Conservation (phyloP, 768 basidiomycete species). For the Cytidiella melzeri region DNA sequence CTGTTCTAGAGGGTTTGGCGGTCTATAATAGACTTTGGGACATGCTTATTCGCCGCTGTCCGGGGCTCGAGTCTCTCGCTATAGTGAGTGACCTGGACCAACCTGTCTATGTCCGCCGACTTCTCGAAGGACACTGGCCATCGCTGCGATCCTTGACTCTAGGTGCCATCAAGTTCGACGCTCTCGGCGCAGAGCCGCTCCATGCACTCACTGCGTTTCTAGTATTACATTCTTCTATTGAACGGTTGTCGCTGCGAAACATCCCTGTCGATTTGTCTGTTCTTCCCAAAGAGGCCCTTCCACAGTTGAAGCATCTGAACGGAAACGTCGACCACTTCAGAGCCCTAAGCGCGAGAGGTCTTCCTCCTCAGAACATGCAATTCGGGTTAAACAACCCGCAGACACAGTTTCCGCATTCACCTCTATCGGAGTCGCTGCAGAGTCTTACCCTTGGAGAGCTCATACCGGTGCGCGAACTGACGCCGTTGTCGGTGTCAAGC, state of each 20-base stretch:
- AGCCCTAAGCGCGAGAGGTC: constrained; percentile 36
- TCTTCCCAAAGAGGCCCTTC: constrained; percentile 41
- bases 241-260: constrained; percentile 21
- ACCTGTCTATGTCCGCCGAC: constrained; percentile 48
- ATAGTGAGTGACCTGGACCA: constrained; percentile 46
- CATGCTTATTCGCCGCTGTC: constrained; percentile 63
- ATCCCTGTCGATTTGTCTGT: constrained; percentile 36
- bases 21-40: constrained; percentile 54
- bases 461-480: constrained; percentile 60
- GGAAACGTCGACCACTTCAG: constrained; percentile 67
- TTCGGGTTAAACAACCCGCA: constrained; percentile 8
- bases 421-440: constrained; percentile 33
- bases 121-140: constrained; percentile 65
- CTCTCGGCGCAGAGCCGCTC: constrained; percentile 21
- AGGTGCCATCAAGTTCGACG: constrained; percentile 62
- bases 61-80: constrained; percentile 57
- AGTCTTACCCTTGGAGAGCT: constrained; percentile 61
- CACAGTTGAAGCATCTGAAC: constrained; percentile 49
- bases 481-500: constrained; percentile 52
- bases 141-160: constrained; percentile 51
- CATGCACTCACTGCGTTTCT: constrained; percentile 63
- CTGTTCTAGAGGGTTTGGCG: constrained; percentile 40
- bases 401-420: constrained; percentile 25
- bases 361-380: constrained; percentile 7
- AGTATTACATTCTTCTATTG: constrained; percentile 52